These are phyloP conservation scores for Solanum microdontum DNA, from an alignment of 257 asterid species.

Conservation along the genomic window DNA sequence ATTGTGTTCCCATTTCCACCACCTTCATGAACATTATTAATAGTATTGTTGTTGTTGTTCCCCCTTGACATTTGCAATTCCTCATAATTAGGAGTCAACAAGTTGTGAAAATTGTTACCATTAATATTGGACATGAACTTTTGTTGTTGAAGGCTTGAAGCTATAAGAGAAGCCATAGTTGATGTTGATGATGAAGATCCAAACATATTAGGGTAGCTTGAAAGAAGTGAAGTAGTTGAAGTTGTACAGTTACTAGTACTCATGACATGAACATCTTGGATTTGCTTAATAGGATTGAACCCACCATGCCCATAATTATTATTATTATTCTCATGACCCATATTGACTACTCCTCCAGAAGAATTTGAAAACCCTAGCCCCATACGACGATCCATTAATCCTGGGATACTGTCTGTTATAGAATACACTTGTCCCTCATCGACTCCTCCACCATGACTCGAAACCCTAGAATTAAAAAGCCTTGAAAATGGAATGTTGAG, in stretches of 20 bases:
- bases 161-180: slow-evolving; percentile 32
- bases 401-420: not conserved
- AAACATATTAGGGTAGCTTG: slow-evolving; percentile 10
- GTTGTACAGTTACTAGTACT: not conserved
- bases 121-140: slow-evolving; percentile 1
- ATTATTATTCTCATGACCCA: not conserved
- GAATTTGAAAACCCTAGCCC: slow-evolving; percentile 28
- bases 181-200: slow-evolving; percentile 24
- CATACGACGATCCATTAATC: slow-evolving; percentile 6
- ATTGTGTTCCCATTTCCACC: not conserved
- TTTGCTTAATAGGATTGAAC: slow-evolving; percentile 14
- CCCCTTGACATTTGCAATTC: slow-evolving; percentile 10
- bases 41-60: not conserved
- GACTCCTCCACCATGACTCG: not conserved
- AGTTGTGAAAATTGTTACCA: slow-evolving; percentile 4
- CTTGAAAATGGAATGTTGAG: slow-evolving; percentile 13
- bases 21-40: slow-evolving; percentile 2
- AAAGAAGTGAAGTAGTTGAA: slow-evolving; percentile 17
- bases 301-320: slow-evolving; percentile 8
- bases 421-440: slow-evolving; percentile 5
- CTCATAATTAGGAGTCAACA: slow-evolving; percentile 3
- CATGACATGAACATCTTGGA: slow-evolving; percentile 12
- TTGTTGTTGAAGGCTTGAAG: slow-evolving; percentile 25
- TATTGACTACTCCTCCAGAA: slow-evolving; percentile 1
- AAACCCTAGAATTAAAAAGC: slow-evolving; percentile 15